A percentile compares a stretch with the other conserved stretches of the same genome.
Evolutionary conservation across 352 stramenopile species (phyloP).

Genomic region (Ochromonadaceae sp.): DNA sequence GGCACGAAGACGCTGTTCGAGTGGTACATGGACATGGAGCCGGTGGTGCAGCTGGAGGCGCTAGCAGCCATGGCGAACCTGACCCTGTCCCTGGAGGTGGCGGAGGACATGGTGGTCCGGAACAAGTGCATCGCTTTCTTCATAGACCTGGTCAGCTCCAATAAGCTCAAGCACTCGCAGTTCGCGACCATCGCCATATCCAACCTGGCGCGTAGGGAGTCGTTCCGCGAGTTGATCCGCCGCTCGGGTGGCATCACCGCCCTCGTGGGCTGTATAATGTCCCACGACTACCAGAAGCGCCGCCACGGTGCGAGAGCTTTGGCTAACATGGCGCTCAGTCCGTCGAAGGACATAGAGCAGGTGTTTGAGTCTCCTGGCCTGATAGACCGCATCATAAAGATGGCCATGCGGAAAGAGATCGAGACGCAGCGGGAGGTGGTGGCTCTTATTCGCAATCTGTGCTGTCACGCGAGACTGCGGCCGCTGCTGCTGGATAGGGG

Average conservation of each 20-base stretch:
- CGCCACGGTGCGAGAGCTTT: constrained; percentile 1
- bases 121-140: constrained; percentile 19
- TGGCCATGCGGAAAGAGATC: constrained; percentile 16
- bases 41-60: constrained; percentile 8
- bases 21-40: constrained; percentile 18
- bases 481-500: constrained; percentile 7
- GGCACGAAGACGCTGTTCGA: constrained; percentile 17
- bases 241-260: background rate
- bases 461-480: constrained; percentile 7
- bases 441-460: constrained; percentile 12
- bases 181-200: constrained; percentile 13
- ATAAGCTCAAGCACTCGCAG: constrained; percentile 9
- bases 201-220: constrained; percentile 13
- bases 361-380: constrained; percentile 12
- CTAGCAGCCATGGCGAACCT: constrained; percentile 11
- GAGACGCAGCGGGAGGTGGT: constrained; percentile 16
- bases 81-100: background rate
- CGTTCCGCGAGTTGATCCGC: constrained; percentile 8
- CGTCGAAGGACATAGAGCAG: constrained; percentile 13
- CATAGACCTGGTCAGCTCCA: background rate
- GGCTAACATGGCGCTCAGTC: constrained; percentile 13
- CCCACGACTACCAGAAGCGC: constrained; percentile 15
- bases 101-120: constrained; percentile 1
- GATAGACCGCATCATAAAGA: constrained; percentile 15
- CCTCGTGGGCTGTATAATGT: constrained; percentile 15